Conservation (phyloP, 148 eudicot genomes). For the Rhododendron mucronatum region DNA sequence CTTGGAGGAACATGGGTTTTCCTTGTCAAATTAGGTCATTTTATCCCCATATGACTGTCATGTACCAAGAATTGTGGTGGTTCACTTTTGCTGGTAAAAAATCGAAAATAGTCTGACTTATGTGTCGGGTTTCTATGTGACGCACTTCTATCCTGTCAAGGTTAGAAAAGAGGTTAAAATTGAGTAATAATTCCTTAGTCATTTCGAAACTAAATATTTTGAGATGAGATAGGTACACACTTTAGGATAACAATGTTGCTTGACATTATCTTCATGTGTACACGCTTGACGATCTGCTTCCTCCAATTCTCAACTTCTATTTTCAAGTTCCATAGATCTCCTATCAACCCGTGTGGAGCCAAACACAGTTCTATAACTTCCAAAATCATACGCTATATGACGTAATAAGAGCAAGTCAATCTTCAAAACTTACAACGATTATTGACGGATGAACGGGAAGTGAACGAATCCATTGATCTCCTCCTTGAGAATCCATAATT, state of each 20-base stretch:
- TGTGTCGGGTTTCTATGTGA: constrained; percentile 17
- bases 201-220: neutral
- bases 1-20: constrained; percentile 6
- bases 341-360: constrained; percentile 24
- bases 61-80: constrained; percentile 14
- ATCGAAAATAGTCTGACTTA: constrained; percentile 23
- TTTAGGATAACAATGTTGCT: constrained; percentile 7
- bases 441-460: constrained; percentile 22
- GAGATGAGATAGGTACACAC: constrained; percentile 22
- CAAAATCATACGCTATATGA: neutral
- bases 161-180: neutral
- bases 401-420: neutral
- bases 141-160: constrained; percentile 22
- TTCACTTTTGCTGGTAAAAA: constrained; percentile 24
- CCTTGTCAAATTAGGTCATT: constrained; percentile 4
- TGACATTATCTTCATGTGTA: constrained; percentile 14
- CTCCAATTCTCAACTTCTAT: constrained; percentile 18
- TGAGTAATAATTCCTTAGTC: neutral
- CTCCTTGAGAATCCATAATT: constrained; percentile 21
- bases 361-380: constrained; percentile 34
- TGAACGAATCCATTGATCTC: constrained; percentile 24
- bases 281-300: constrained; percentile 15
- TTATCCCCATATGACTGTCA: neutral
- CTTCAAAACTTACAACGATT: constrained; percentile 34
- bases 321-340: constrained; percentile 21